Conservation (phyloP, 2,329 filamentous ascomycete genomes). For the Metarhizium robertsii region DNA sequence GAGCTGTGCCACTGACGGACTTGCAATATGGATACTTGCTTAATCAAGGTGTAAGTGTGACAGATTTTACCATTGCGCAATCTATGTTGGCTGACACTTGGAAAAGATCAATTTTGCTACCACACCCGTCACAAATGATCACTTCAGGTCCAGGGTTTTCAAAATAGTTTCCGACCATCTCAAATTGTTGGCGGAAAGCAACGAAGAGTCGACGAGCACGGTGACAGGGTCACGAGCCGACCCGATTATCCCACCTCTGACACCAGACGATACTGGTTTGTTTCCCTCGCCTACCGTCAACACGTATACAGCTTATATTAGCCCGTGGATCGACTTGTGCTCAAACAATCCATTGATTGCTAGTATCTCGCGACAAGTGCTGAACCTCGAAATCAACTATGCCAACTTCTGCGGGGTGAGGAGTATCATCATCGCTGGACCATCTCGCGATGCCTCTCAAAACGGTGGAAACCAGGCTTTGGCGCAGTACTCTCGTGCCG, state of each 20-base stretch:
- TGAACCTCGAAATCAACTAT: constrained; percentile 87
- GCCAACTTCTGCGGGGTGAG: constrained; percentile 89
- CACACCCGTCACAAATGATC: constrained; percentile 64
- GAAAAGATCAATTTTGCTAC: constrained; percentile 69
- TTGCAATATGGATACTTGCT: constrained; percentile 58
- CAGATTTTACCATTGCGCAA: neutral
- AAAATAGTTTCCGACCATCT: constrained; percentile 49
- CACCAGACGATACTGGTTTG: constrained; percentile 68
- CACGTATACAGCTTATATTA: constrained; percentile 70
- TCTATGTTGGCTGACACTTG: neutral
- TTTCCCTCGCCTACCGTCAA: constrained; percentile 59
- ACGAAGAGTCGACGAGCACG: constrained; percentile 27
- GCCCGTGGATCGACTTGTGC: constrained; percentile 85
- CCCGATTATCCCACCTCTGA: constrained; percentile 58
- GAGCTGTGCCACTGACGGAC: constrained; percentile 51
- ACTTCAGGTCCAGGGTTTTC: constrained; percentile 62
- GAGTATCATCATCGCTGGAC: constrained; percentile 75
- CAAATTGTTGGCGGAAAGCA: constrained; percentile 31
- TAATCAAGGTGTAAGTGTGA: constrained; percentile 53
- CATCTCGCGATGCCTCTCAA: constrained; percentile 52
- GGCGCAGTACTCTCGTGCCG: constrained; percentile 72
- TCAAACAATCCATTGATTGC: constrained; percentile 76
- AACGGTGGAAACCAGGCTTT: constrained; percentile 39
- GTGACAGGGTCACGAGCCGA: constrained; percentile 39
- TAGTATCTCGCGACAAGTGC: constrained; percentile 77